A percentile compares a stretch with the other conserved stretches of the same genome.
phyloP scores from a whole-genome alignment of 345 rosid species.

The Gossypium stocksii region DNA sequence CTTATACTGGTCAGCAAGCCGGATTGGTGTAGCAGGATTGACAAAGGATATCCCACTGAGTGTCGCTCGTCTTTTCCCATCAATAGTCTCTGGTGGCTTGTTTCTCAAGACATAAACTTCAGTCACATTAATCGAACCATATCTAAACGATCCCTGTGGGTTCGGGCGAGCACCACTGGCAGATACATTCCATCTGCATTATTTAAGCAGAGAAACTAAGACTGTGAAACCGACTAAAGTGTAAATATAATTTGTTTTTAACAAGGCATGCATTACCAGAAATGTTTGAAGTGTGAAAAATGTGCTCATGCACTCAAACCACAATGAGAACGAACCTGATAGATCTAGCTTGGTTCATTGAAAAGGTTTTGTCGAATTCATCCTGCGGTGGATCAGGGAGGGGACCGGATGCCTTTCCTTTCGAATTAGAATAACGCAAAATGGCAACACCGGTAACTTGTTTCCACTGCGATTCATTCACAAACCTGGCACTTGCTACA shows the following conservation, averaged over 20 bases:
- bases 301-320: slow-evolving; percentile 1
- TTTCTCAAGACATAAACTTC: slow-evolving; percentile 78
- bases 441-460: slow-evolving; percentile 95
- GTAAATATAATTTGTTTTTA: not conserved
- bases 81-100: slow-evolving; percentile 59
- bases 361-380: slow-evolving; percentile 82
- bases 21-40: slow-evolving; percentile 89
- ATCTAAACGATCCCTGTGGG: slow-evolving; percentile 94
- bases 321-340: slow-evolving; percentile 56
- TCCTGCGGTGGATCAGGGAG: slow-evolving; percentile 85
- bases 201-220: slow-evolving; percentile 21
- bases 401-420: slow-evolving; percentile 90
- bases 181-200: slow-evolving; percentile 86
- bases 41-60: slow-evolving; percentile 78
- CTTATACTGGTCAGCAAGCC: slow-evolving; percentile 82
- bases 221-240: not conserved
- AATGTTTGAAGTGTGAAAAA: not conserved
- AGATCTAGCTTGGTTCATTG: slow-evolving; percentile 99
- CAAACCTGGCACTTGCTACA: slow-evolving; percentile 93
- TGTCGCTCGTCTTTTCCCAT: slow-evolving; percentile 63
- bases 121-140: slow-evolving; percentile 94
- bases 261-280: not conserved
- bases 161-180: slow-evolving; percentile 99
- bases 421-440: slow-evolving; percentile 87
- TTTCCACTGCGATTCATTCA: slow-evolving; percentile 82